Conservation (phyloP, 331 rosid species). For the Acacia pycnantha region DNA sequence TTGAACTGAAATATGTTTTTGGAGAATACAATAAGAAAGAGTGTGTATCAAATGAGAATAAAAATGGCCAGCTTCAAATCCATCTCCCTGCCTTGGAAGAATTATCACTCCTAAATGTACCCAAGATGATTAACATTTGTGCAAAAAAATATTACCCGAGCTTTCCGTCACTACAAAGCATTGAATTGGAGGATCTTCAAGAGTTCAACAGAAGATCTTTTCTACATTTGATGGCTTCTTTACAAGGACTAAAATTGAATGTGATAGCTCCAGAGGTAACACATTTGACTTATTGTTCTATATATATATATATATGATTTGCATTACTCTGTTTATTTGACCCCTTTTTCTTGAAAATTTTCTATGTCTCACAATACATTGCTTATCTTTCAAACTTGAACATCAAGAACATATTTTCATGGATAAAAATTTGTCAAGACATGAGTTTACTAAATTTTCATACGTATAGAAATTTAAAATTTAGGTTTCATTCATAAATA, state of each 20-base stretch:
- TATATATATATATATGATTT: not conserved
- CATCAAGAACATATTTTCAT: too few species aligned
- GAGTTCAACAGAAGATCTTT: not conserved
- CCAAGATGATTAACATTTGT: not conserved
- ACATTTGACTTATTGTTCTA: not conserved
- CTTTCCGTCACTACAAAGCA: not conserved
- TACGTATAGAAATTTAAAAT: too few species aligned
- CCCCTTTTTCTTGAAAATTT: too few species aligned
- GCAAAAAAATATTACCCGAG: not conserved
- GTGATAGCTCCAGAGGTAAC: not conserved
- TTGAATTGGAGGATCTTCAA: not conserved
- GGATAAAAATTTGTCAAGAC: too few species aligned
- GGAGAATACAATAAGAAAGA: too few species aligned
- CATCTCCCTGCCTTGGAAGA: not conserved
- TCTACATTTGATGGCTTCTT: not conserved
- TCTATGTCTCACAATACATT: too few species aligned
- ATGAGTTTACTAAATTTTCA: too few species aligned
- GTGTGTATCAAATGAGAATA: too few species aligned
- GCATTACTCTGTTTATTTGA: not conserved
- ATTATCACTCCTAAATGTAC: accelerated
- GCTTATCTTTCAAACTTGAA: too few species aligned
- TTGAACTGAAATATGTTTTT: too few species aligned
- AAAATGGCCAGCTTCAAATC: too few species aligned
- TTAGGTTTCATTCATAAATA: too few species aligned
- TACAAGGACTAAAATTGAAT: not conserved